These are phyloP conservation scores for Candida sojae DNA, from an alignment of 1,139 yeast species.

Conservation along the genomic window DNA sequence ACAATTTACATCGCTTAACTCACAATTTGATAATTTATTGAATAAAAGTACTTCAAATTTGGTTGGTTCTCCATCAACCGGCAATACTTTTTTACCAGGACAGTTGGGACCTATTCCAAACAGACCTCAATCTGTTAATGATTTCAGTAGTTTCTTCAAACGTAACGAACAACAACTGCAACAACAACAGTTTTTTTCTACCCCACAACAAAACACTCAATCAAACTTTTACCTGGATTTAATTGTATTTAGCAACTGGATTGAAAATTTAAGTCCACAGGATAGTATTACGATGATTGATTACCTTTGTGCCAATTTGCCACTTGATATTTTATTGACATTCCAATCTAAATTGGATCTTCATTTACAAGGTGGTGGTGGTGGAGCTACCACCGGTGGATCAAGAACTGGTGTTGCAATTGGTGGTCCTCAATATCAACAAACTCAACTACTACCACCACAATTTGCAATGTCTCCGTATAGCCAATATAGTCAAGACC, in stretches of 20 bases:
- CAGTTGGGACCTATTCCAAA: constrained; percentile 33
- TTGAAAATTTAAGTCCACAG: constrained; percentile 53
- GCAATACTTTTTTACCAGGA: constrained; percentile 15
- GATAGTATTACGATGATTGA: constrained; percentile 64
- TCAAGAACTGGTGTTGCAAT: neutral
- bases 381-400: neutral
- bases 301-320: constrained; percentile 52
- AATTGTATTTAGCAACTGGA: constrained; percentile 59
- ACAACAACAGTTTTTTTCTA: constrained; percentile 4
- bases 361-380: constrained; percentile 24
- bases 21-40: constrained; percentile 12
- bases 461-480: constrained; percentile 9
- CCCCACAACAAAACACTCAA: constrained; percentile 4
- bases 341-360: constrained; percentile 43
- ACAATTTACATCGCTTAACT: constrained; percentile 10
- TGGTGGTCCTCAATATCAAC: constrained; percentile 9
- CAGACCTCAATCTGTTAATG: constrained; percentile 48
- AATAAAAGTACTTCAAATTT: constrained; percentile 10
- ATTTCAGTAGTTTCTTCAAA: constrained; percentile 33
- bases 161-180: constrained; percentile 17
- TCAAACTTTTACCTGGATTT: constrained; percentile 44
- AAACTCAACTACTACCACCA: constrained; percentile 5
- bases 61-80: constrained; percentile 12
- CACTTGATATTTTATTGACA: constrained; percentile 48
- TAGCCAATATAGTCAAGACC: constrained; percentile 18